Percentiles rank a stretch among this genome's conserved stretches.
These are phyloP conservation scores for Entelexis paramagnoliae DNA, from an alignment of 1,139 yeast species.

Conservation along the genomic window DNA sequence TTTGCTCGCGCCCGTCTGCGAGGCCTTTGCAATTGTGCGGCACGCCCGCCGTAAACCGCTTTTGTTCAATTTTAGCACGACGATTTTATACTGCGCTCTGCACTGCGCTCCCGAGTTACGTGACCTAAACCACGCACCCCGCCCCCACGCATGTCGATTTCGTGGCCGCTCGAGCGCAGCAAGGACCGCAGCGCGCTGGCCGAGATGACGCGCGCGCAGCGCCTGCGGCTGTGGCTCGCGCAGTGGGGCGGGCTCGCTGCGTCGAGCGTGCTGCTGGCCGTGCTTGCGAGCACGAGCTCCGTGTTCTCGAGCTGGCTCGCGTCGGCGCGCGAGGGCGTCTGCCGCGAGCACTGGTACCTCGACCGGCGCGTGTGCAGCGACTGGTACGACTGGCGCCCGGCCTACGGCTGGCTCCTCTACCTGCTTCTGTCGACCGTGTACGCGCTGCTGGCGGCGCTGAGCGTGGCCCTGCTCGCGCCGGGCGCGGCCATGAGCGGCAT, in stretches of 20 bases:
- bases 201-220: neutral
- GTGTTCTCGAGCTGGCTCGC: constrained; percentile 52
- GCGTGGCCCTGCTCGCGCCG: constrained; percentile 35
- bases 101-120: neutral
- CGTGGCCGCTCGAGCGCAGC: constrained; percentile 24
- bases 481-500: constrained; percentile 56
- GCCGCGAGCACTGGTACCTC: constrained; percentile 34
- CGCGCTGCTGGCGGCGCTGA: constrained; percentile 31
- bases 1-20: no score
- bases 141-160: constrained; percentile 18
- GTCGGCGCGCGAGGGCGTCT: constrained; percentile 47
- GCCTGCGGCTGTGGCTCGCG: constrained; percentile 8
- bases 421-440: constrained; percentile 31
- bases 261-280: constrained; percentile 50
- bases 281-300: constrained; percentile 50
- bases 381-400: constrained; percentile 39
- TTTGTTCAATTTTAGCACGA: no score
- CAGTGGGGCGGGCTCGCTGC: constrained; percentile 50
- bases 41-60: no score
- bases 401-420: constrained; percentile 33
- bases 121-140: neutral
- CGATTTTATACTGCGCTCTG: neutral
- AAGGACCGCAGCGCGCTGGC: constrained; percentile 14
- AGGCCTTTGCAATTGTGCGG: no score
- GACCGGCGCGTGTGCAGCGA: constrained; percentile 32